Evolutionary conservation across 192 early-diverging fungal genomes (phyloP).

Genomic region (Dimargaris xerosporica): DNA sequence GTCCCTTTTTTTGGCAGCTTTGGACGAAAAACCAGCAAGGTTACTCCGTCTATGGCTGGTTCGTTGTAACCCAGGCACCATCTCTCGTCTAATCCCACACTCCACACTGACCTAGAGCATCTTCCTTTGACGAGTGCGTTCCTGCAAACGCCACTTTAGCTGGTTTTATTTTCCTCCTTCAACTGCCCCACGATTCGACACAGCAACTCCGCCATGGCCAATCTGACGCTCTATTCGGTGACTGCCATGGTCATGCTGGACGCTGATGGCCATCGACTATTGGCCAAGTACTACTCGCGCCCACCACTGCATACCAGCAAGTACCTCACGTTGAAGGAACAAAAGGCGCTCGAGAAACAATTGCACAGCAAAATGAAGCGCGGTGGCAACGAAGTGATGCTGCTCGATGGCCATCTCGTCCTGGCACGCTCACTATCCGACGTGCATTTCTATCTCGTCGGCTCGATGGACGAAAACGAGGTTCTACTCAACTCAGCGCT

Average conservation of each 20-base stretch:
- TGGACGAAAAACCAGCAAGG: too few relatives aligned
- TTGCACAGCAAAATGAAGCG: constrained; percentile 67
- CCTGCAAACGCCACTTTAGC: not conserved
- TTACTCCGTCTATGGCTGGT: too few relatives aligned
- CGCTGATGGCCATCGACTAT: constrained; percentile 76
- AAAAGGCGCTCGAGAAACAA: constrained; percentile 79
- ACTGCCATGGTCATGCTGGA: constrained; percentile 86
- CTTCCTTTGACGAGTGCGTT: too few relatives aligned
- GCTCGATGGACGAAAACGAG: constrained; percentile 87
- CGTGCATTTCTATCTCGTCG: constrained; percentile 83
- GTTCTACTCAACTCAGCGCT: constrained; percentile 65
- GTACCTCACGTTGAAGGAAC: constrained; percentile 60
- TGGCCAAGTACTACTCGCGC: constrained; percentile 80
- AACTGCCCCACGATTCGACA: not conserved
- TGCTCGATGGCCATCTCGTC: constrained; percentile 86
- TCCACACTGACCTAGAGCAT: too few relatives aligned
- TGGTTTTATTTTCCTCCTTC: not conserved
- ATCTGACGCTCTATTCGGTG: constrained; percentile 72
- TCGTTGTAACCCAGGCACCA: too few relatives aligned
- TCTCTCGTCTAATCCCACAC: too few relatives aligned
- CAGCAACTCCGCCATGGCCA: constrained; percentile 34
- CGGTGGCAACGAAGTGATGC: constrained; percentile 65
- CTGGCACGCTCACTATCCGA: constrained; percentile 75
- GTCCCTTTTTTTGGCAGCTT: too few relatives aligned
- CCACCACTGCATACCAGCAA: constrained; percentile 18